Conservation (phyloP, 768 basidiomycete genomes). For the Lentinula guzmanii region DNA sequence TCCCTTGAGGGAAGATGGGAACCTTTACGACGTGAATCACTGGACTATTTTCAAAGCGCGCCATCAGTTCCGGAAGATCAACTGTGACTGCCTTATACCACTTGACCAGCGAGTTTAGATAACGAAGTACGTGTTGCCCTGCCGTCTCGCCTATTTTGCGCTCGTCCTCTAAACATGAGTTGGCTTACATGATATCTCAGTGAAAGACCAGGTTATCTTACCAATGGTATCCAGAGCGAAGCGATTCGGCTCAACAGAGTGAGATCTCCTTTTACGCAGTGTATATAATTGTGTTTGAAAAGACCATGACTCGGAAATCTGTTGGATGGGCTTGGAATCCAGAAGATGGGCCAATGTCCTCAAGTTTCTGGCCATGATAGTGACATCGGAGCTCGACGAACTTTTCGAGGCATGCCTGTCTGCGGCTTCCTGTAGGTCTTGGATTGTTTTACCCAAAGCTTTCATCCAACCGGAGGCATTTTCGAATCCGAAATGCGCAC, state of each 20-base stretch:
- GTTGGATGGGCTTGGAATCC: neutral
- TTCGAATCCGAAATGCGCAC: neutral
- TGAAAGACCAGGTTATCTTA: neutral
- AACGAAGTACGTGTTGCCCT: neutral
- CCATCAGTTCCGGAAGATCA: neutral
- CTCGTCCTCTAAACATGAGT: neutral
- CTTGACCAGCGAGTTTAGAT: neutral
- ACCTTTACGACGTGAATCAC: neutral
- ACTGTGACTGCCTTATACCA: constrained; percentile 1
- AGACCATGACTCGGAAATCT: neutral
- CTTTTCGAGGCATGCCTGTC: neutral
- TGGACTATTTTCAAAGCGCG: neutral
- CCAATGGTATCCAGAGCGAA: neutral
- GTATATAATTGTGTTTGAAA: neutral
- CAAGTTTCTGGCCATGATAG: neutral
- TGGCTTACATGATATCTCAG: neutral
- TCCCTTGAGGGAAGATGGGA: neutral
- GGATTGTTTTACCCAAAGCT: neutral
- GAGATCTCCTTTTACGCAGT: neutral
- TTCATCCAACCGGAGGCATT: constrained; percentile 1
- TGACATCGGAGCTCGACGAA: neutral
- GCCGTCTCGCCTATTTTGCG: neutral
- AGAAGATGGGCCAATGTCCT: neutral
- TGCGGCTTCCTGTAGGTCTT: neutral
- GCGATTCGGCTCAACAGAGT: neutral